Percentiles rank a stretch among this genome's conserved stretches.
Conservation (phyloP, 805 yeast species). For the Debaryomyces hansenii region DNA sequence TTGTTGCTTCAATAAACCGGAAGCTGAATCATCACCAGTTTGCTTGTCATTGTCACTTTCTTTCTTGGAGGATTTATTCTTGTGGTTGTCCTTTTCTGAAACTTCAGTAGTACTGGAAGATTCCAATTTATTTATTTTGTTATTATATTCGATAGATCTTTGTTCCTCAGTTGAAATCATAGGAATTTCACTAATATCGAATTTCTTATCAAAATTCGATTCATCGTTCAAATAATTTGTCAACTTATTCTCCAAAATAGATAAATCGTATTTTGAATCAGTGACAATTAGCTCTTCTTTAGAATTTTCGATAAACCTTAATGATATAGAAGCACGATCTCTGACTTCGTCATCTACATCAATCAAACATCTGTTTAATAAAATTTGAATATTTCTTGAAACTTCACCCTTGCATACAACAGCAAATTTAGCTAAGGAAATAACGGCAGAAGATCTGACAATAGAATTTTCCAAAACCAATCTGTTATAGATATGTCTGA, state of each 20-base stretch:
- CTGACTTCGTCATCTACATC: slow-evolving; percentile 97
- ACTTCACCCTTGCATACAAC: slow-evolving; percentile 69
- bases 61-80: slow-evolving; percentile 19
- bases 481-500: slow-evolving; percentile 95
- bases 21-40: slow-evolving; percentile 17
- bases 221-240: slow-evolving; percentile 65
- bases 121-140: slow-evolving; percentile 45
- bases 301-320: slow-evolving; percentile 54
- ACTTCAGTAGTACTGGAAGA: slow-evolving; percentile 16
- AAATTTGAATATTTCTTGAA: slow-evolving; percentile 65
- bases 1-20: slow-evolving; percentile 49
- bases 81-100: slow-evolving; percentile 11
- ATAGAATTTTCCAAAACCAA: slow-evolving; percentile 94
- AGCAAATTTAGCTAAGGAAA: slow-evolving; percentile 89
- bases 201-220: slow-evolving; percentile 52
- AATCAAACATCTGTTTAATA: slow-evolving; percentile 78
- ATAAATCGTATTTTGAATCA: slow-evolving; percentile 67
- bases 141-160: slow-evolving; percentile 60
- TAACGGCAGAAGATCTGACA: slow-evolving; percentile 93
- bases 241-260: slow-evolving; percentile 75
- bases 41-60: slow-evolving; percentile 10
- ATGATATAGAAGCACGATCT: slow-evolving; percentile 90
- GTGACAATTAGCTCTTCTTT: slow-evolving; percentile 58
- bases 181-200: slow-evolving; percentile 72
- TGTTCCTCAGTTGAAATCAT: slow-evolving; percentile 65